These are phyloP conservation scores for Macrophomina pseudophaseolina DNA, from an alignment of 2,329 filamentous ascomycete genomes.

Conservation along the genomic window DNA sequence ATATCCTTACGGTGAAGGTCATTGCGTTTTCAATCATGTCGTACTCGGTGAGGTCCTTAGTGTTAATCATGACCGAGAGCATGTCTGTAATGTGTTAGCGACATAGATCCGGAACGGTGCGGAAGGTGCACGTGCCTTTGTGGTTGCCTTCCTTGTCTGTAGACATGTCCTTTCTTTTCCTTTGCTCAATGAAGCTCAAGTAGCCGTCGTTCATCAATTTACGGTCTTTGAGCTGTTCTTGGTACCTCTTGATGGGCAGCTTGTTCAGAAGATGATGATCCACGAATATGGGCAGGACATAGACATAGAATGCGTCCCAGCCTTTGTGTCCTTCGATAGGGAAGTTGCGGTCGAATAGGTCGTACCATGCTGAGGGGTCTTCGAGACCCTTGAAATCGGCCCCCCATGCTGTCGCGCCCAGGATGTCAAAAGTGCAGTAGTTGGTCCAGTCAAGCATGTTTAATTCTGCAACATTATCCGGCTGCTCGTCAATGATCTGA, in stretches of 20 bases:
- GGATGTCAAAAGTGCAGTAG: conserved; percentile 13
- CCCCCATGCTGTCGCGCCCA: neutral
- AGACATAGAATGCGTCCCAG: conserved; percentile 13
- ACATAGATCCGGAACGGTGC: neutral
- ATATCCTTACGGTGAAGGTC: neutral
- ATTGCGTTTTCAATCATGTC: conserved; percentile 12
- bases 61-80: conserved; percentile 9
- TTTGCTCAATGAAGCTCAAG: neutral
- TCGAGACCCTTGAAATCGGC: conserved; percentile 7
- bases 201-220: neutral
- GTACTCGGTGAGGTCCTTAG: conserved; percentile 3
- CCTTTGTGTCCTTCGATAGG: conserved; percentile 3
- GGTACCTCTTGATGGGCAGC: neutral
- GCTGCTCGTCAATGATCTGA: neutral
- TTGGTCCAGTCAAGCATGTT: conserved; percentile 14
- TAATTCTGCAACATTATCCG: neutral
- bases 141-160: neutral
- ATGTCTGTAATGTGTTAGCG: neutral
- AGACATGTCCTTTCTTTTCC: neutral
- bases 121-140: neutral
- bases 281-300: conserved; percentile 1
- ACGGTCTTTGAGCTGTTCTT: neutral
- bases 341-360: conserved; percentile 9
- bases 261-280: conserved; percentile 6
- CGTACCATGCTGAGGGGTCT: neutral